A percentile compares a stretch with the other conserved stretches of the same genome.
Conservation (phyloP, 495 filamentous ascomycete genomes). For the Chaetomium fimeti region DNA sequence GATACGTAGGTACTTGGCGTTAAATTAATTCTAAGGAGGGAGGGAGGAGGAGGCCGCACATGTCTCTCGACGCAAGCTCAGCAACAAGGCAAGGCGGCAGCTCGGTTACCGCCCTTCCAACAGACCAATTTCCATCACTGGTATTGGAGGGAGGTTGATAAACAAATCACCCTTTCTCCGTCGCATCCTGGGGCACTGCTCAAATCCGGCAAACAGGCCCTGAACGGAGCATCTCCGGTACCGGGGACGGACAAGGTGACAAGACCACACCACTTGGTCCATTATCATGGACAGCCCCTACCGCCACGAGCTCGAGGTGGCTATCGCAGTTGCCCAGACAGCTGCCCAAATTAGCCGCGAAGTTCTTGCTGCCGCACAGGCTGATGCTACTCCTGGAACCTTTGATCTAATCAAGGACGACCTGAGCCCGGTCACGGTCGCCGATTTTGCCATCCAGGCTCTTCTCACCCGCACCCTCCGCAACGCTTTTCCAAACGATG, state of each 20-base stretch:
- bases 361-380: conserved; percentile 32
- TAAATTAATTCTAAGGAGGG: no score
- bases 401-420: conserved; percentile 52
- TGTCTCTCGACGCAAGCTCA: no score
- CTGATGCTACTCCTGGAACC: conserved; percentile 3
- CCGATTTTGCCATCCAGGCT: conserved; percentile 66
- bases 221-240: not conserved
- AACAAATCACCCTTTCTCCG: no score
- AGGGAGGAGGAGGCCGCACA: no score
- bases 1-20: no score
- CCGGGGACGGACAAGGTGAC: not conserved
- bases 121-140: no score
- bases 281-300: conserved; percentile 40
- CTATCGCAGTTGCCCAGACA: conserved; percentile 33
- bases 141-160: no score
- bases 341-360: conserved; percentile 43
- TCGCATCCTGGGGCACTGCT: not conserved
- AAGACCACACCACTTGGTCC: no score
- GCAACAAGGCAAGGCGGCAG: no score
- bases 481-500: conserved; percentile 54
- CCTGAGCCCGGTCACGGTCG: conserved; percentile 62
- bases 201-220: not conserved
- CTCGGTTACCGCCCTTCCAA: no score
- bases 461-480: conserved; percentile 58
- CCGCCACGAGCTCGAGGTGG: conserved; percentile 35